Base-by-base conservation (phyloP, 192 early-diverging fungal species). In the Podila minutissima region DNA sequence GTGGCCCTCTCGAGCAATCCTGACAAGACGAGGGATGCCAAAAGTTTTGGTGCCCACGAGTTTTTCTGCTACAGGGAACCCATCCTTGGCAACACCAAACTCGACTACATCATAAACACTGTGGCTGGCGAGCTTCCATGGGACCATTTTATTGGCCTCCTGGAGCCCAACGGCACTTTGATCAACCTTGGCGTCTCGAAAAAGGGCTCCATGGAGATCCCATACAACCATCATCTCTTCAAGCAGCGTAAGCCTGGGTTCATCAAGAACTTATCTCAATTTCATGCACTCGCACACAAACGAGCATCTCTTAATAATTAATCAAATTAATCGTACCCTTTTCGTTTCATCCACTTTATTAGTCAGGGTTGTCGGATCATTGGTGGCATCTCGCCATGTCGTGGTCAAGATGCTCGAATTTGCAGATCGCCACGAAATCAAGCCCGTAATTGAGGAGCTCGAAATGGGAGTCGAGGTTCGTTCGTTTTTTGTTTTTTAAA, bases 401-500 rank as follows among this genome's bases (percentile, higher is more conserved):
- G 77, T 93, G 50, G 82, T 84, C 29, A 77, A 89, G 66, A 93
- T 92, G 85, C 77, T 94, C 1, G 85, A 93, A 33, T 91, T 94
- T 73, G 91, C 92, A 2, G 87, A 88, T 32, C 71, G 91, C 74
- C 87, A 92, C 71, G 83, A 91, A 37, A 88, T 95, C 71, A 85
- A 83, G 65, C 88, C 93, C 4, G 82, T 83, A 65, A 89, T 95
- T 64, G 91, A 94, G 55, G 85, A 87, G 35, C 81, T 87, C 50
- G 90, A 91, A 6, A 88, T 93, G 72, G 68, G 68, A 49, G 60
- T 62, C n/a, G 59, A 70, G 59, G 68, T 60, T 72, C 17, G 59
- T 15, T 17, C 6, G 12, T 61, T 33, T 61, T 61, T 61, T 28
- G 7, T 61, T n/a, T n/a, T n/a, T n/a, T n/a, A n/a, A 12, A 0